Conservation (phyloP, 176 grass and related monocot genomes). For the Cenchrus americanus region DNA sequence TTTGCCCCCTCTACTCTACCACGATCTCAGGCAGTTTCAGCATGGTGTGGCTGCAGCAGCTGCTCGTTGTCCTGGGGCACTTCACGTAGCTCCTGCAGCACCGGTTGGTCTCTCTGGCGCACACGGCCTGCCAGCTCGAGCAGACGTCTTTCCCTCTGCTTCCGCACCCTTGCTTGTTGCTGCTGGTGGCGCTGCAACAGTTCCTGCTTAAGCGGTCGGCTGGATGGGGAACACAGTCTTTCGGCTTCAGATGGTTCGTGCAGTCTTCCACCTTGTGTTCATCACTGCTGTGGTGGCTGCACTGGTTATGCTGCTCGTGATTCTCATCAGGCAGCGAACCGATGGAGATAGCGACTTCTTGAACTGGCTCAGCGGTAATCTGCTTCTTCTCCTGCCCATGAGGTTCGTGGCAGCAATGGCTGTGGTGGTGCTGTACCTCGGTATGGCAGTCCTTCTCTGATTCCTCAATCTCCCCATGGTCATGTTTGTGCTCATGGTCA, state of each 20-base stretch:
- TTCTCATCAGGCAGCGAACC: neutral
- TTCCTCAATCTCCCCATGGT: slow-evolving; percentile 40
- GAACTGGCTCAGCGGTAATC: slow-evolving; percentile 15
- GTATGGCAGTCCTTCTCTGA: slow-evolving; percentile 28
- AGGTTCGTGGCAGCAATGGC: slow-evolving; percentile 56
- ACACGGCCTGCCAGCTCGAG: slow-evolving; percentile 42
- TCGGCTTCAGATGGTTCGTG: slow-evolving; percentile 13
- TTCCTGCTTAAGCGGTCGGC: slow-evolving; percentile 12
- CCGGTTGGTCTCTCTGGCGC: slow-evolving; percentile 37
- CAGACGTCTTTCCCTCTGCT: slow-evolving; percentile 46
- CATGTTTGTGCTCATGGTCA: slow-evolving; percentile 40
- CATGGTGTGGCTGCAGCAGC: slow-evolving; percentile 62
- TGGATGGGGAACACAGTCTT: neutral
- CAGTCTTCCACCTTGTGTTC: slow-evolving; percentile 34
- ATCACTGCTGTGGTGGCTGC: neutral
- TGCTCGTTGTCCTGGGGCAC: slow-evolving; percentile 43
- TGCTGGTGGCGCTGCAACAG: slow-evolving; percentile 22
- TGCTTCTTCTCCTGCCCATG: slow-evolving; percentile 9
- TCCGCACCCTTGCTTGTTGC: neutral
- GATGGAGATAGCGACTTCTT: slow-evolving; percentile 47
- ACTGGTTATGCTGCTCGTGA: slow-evolving; percentile 28
- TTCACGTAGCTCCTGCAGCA: slow-evolving; percentile 71
- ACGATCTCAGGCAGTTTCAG: slow-evolving; percentile 80
- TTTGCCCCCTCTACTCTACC: slow-evolving; percentile 53
- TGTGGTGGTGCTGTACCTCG: slow-evolving; percentile 35